Evolutionary conservation across 768 basidiomycete species (phyloP).

Genomic region (Mycena vulgaris): DNA sequence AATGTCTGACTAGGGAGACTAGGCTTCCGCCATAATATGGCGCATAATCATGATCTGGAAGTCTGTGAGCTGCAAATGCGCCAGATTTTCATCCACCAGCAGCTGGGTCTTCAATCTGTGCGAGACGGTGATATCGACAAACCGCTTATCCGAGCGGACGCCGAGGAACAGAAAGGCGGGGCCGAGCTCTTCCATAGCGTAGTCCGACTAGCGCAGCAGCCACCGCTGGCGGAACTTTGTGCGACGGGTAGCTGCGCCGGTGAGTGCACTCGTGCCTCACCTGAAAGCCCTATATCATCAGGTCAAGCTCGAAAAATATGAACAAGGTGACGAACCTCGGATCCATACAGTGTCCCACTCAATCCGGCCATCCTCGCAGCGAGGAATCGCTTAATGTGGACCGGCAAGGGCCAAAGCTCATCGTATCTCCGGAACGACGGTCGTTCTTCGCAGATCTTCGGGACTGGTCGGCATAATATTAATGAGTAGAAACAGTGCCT

Average conservation of each 20-base stretch:
- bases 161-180: constrained; percentile 17
- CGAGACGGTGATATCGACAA: neutral
- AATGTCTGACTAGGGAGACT: too few relatives aligned
- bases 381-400: neutral
- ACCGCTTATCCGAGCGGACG: neutral
- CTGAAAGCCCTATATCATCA: neutral
- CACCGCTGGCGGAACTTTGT: neutral
- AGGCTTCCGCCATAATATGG: neutral
- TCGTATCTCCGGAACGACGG: neutral
- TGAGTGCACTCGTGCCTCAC: constrained; percentile 1
- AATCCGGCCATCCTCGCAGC: neutral
- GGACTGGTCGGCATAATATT: neutral
- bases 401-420: neutral
- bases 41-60: constrained; percentile 20
- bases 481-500: neutral
- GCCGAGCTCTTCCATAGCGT: constrained; percentile 18
- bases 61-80: neutral
- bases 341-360: neutral
- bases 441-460: constrained; percentile 1
- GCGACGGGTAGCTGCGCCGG: neutral
- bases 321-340: neutral
- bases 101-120: neutral
- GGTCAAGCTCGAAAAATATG: neutral
- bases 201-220: neutral
- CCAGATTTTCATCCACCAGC: neutral